Conservation (phyloP, 331 rosid genomes). For the Rhamnella rubrinervis region DNA sequence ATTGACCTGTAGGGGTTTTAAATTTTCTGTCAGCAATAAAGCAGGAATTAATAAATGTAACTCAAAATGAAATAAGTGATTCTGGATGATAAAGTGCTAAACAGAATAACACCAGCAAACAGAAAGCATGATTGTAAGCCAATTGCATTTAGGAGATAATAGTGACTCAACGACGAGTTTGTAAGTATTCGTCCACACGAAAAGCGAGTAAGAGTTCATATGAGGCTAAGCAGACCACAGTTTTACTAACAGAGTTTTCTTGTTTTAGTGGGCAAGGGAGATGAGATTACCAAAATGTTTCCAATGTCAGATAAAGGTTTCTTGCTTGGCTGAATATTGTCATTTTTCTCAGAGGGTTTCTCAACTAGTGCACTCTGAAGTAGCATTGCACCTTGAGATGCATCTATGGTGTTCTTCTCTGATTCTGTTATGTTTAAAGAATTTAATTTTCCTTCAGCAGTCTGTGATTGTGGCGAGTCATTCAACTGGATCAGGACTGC, state of each 20-base stretch:
- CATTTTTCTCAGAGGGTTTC: slow-evolving; percentile 42
- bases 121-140: not conserved
- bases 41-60: slow-evolving; percentile 2
- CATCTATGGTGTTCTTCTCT: slow-evolving; percentile 26
- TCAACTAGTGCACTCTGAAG: slow-evolving; percentile 54
- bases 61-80: not conserved
- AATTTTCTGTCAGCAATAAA: slow-evolving; percentile 19
- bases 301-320: slow-evolving; percentile 77
- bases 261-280: not conserved
- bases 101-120: slow-evolving; percentile 5
- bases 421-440: slow-evolving; percentile 20
- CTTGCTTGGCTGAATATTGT: slow-evolving; percentile 41
- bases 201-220: not conserved
- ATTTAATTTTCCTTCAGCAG: slow-evolving; percentile 23
- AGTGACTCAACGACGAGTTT: not conserved
- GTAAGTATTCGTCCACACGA: not conserved
- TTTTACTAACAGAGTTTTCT: too few species aligned
- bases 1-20: slow-evolving; percentile 38
- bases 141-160: slow-evolving; percentile 6
- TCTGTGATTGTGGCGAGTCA: slow-evolving; percentile 36
- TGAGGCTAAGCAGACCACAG: not conserved
- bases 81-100: not conserved
- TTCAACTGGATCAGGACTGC: slow-evolving; percentile 22
- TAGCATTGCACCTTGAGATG: slow-evolving; percentile 56
- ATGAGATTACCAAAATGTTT: slow-evolving; percentile 32